Conservation (phyloP, 2,329 filamentous ascomycete species). For the Venturiaceae sp. region DNA sequence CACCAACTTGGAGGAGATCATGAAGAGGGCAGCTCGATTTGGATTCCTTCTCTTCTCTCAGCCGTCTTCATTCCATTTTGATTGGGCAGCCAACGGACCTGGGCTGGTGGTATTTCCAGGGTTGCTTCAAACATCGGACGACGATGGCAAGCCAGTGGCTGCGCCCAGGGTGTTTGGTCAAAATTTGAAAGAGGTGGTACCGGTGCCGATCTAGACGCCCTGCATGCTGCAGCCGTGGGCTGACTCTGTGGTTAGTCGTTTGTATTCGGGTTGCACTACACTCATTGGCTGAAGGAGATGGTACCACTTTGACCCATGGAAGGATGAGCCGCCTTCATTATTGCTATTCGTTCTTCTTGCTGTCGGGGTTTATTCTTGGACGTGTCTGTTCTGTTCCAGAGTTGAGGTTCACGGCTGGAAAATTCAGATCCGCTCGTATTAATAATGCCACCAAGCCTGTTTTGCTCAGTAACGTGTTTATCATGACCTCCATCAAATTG, state of each 20-base stretch:
- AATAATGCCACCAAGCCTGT: no score
- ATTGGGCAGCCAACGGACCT: conserved; percentile 19
- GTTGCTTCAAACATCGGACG: conserved; percentile 22
- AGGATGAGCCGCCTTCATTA: no score
- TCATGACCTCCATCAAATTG: background rate
- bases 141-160: conserved; percentile 17
- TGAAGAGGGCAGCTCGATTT: conserved; percentile 23
- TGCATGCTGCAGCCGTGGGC: background rate
- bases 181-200: conserved; percentile 3
- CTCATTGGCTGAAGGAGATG: no score
- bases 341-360: no score
- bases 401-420: no score
- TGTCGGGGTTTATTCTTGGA: no score
- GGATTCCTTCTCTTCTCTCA: conserved; percentile 27
- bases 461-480: no score
- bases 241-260: background rate
- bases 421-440: no score
- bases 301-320: no score
- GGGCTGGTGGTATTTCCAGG: conserved; percentile 23
- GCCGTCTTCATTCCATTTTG: conserved; percentile 22
- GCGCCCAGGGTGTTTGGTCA: conserved; percentile 19
- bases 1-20: conserved; percentile 22
- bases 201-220: background rate
- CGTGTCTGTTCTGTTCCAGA: no score
- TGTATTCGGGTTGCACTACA: background rate